These are phyloP conservation scores for Phellinidium pouzarii DNA, from an alignment of 1,284 basidiomycete genomes.

Conservation along the genomic window DNA sequence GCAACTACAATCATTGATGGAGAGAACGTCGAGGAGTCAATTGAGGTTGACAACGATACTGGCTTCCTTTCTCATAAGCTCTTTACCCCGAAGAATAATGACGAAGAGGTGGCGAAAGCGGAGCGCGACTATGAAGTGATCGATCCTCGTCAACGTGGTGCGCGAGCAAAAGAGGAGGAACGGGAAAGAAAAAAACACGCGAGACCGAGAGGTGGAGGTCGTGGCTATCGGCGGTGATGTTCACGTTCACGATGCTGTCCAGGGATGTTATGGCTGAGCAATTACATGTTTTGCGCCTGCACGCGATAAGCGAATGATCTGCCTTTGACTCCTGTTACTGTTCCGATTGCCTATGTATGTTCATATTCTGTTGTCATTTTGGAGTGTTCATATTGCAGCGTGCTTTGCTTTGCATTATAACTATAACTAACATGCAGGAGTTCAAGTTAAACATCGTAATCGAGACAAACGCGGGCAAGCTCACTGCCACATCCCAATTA, in stretches of 20 bases:
- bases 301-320: neutral
- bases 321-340: neutral
- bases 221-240: slow-evolving; percentile 17
- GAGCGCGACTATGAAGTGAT: slow-evolving; percentile 89
- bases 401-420: no score
- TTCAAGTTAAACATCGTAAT: no score
- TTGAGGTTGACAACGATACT: slow-evolving; percentile 78
- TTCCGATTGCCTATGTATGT: neutral
- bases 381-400: no score
- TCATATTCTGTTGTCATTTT: no score
- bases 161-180: slow-evolving; percentile 68
- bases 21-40: slow-evolving; percentile 22
- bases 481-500: no score
- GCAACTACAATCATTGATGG: slow-evolving; percentile 9
- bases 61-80: slow-evolving; percentile 76
- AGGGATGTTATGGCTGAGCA: no score
- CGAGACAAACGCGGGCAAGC: no score
- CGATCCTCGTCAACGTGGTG: slow-evolving; percentile 64
- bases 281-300: no score
- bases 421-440: no score
- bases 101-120: slow-evolving; percentile 71
- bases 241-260: no score
- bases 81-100: slow-evolving; percentile 72
- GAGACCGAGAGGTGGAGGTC: slow-evolving; percentile 27
- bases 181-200: slow-evolving; percentile 49